These are phyloP conservation scores for Peniophora sp. DNA, from an alignment of 1,284 basidiomycete species.

Conservation along the genomic window DNA sequence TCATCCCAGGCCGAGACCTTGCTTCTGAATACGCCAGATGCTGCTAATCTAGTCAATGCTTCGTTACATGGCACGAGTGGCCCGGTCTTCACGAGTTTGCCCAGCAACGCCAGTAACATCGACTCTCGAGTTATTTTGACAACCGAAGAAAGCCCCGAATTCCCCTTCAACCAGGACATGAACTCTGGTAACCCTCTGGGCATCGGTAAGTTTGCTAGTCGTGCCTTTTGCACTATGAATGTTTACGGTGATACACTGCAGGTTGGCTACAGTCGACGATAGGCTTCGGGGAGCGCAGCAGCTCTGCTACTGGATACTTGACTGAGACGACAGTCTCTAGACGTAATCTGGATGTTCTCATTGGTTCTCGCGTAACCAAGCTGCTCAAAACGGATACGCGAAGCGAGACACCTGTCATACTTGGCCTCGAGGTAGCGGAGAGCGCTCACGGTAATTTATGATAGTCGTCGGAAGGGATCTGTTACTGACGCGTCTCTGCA, in stretches of 20 bases:
- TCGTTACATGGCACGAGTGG: slow-evolving; percentile 11
- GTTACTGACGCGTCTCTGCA: background rate
- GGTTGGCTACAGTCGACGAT: slow-evolving; percentile 16
- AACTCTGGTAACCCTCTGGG: slow-evolving; percentile 24
- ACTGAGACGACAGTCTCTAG: slow-evolving; percentile 12
- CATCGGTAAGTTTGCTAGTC: slow-evolving; percentile 13
- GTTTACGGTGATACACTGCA: background rate
- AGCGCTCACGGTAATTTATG: background rate
- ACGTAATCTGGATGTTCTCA: slow-evolving; percentile 24
- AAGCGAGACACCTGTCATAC: slow-evolving; percentile 2
- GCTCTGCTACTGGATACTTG: slow-evolving; percentile 25
- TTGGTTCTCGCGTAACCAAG: slow-evolving; percentile 20
- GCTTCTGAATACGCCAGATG: slow-evolving; percentile 12
- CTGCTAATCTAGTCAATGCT: slow-evolving; percentile 9
- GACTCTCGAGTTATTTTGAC: slow-evolving; percentile 9
- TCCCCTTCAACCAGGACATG: slow-evolving; percentile 23
- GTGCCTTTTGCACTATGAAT: background rate
- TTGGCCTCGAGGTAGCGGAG: slow-evolving; percentile 3
- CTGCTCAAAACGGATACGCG: slow-evolving; percentile 2
- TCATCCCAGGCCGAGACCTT: slow-evolving; percentile 12
- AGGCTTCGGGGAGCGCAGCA: slow-evolving; percentile 20
- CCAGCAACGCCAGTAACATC: background rate
- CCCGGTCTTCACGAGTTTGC: slow-evolving; percentile 1
- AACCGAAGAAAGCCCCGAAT: slow-evolving; percentile 13
- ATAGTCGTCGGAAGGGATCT: background rate